A percentile compares a stretch with the other conserved stretches of the same genome.
phyloP scores from a whole-genome alignment of 2,329 filamentous ascomycete species.

The Ilyonectria sp. region DNA sequence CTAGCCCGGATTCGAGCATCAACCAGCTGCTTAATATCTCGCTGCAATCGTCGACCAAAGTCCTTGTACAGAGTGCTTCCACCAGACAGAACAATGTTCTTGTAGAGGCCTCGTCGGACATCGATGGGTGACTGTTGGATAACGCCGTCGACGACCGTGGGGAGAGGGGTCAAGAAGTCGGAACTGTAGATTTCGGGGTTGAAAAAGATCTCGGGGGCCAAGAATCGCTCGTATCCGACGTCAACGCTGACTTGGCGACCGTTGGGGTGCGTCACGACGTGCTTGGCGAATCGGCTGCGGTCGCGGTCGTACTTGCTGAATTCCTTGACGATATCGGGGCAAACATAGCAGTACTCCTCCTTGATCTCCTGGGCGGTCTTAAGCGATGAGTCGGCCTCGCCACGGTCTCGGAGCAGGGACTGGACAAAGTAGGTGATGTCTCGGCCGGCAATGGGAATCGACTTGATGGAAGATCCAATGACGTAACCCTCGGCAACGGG shows the following conservation, averaged over 20 bases:
- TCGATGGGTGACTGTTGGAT: constrained; percentile 99
- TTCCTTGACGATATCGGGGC: constrained; percentile 98
- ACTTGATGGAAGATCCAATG: constrained; percentile 99
- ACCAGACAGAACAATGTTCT: constrained; percentile 98
- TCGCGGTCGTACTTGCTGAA: constrained; percentile 96
- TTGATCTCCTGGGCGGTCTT: constrained; percentile 99
- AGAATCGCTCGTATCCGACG: constrained; percentile 97
- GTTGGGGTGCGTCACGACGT: constrained; percentile 88
- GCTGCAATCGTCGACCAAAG: constrained; percentile 94
- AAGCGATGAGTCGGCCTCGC: constrained; percentile 95
- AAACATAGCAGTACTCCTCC: constrained; percentile 98
- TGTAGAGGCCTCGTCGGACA: constrained; percentile 96
- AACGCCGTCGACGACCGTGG: constrained; percentile 93
- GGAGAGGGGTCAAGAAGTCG: constrained; percentile 96
- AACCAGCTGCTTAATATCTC: constrained; percentile 96
- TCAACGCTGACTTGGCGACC: constrained; percentile 90
- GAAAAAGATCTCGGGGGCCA: constrained; percentile 99
- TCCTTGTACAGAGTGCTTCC: constrained; percentile 99
- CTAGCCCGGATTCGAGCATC: constrained; percentile 94
- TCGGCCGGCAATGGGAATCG: constrained; percentile 96
- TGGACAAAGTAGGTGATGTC: constrained; percentile 99
- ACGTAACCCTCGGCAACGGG: constrained; percentile 99
- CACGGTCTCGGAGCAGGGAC: constrained; percentile 93
- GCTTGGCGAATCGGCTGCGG: constrained; percentile 90
- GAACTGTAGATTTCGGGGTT: constrained; percentile 99